phyloP scores from a whole-genome alignment of 192 early-diverging fungal genomes.

The Coemansia sp. region DNA sequence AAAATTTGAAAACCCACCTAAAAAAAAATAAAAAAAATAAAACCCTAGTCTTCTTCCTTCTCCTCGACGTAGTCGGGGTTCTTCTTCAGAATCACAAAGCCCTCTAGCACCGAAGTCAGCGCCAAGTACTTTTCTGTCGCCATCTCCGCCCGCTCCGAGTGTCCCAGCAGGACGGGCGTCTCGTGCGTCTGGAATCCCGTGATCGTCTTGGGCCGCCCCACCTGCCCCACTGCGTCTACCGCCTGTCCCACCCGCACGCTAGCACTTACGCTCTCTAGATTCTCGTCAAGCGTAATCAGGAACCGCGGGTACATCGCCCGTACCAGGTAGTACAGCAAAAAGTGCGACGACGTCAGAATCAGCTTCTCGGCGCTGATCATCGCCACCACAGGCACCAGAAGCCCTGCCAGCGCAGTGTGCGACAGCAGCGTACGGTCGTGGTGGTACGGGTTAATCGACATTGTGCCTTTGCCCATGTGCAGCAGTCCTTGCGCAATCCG shows the following conservation, averaged over 20 bases:
- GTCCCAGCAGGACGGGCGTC: constrained; percentile 94
- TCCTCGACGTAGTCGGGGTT: constrained; percentile 87
- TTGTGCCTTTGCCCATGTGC: constrained; percentile 97
- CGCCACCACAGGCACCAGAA: constrained; percentile 86
- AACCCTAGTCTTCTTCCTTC: constrained; percentile 28
- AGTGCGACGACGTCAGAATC: constrained; percentile 89
- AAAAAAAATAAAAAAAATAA: neutral
- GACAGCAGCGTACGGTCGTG: constrained; percentile 91
- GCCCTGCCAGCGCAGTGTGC: constrained; percentile 81
- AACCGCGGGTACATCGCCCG: constrained; percentile 97
- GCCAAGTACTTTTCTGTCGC: constrained; percentile 95
- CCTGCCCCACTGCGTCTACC: constrained; percentile 99
- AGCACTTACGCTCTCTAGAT: constrained; percentile 77
- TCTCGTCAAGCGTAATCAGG: constrained; percentile 94
- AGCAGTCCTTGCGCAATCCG: constrained; percentile 60
- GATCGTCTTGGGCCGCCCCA: constrained; percentile 97
- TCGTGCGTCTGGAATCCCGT: constrained; percentile 99
- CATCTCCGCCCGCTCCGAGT: constrained; percentile 96
- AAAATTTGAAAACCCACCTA: neutral
- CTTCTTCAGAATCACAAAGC: constrained; percentile 94
- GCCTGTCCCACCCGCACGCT: constrained; percentile 98
- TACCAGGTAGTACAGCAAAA: constrained; percentile 90
- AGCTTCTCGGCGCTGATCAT: constrained; percentile 90
- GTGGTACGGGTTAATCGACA: constrained; percentile 95
- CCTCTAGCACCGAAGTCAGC: constrained; percentile 85